A percentile compares a stretch with the other conserved stretches of the same genome.
These are phyloP conservation scores for Stagonosporopsis vannaccii DNA, from an alignment of 2,329 filamentous ascomycete species.

Conservation along the genomic window DNA sequence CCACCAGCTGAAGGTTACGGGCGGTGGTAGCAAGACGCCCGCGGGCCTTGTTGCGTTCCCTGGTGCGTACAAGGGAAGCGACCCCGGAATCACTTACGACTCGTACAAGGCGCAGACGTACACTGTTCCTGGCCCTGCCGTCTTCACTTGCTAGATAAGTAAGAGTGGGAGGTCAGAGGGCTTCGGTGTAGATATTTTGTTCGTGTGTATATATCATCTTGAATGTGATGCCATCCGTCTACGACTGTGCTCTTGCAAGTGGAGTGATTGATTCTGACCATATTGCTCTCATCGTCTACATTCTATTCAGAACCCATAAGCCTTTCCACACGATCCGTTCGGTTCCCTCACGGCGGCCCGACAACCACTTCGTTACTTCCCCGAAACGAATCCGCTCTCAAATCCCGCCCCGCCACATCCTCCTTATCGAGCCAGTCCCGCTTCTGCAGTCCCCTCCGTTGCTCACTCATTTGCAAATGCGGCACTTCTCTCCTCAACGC, in stretches of 20 bases:
- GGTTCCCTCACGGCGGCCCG: not conserved
- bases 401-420: not conserved
- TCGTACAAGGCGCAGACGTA: slow-evolving; percentile 54
- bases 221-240: not conserved
- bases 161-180: not conserved
- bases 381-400: not conserved
- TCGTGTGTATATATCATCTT: not conserved
- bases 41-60: slow-evolving; percentile 59
- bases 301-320: not conserved
- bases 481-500: slow-evolving; percentile 22
- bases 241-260: not conserved
- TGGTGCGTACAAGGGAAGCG: slow-evolving; percentile 60
- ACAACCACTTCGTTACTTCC: slow-evolving; percentile 4
- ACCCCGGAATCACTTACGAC: slow-evolving; percentile 62
- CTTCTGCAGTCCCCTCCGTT: slow-evolving; percentile 2
- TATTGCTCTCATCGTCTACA: no score
- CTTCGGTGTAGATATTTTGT: slow-evolving; percentile 24
- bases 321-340: not conserved
- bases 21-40: slow-evolving; percentile 55
- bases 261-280: not conserved
- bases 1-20: slow-evolving; percentile 64
- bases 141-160: slow-evolving; percentile 40
- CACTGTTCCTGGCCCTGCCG: slow-evolving; percentile 37
- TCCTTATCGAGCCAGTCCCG: slow-evolving; percentile 2
- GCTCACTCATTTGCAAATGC: slow-evolving; percentile 17